Evolutionary conservation across 495 filamentous ascomycete species (phyloP), one percentile per base, ranked within the genome.

Genomic region (Entonaema liquescens): DNA sequence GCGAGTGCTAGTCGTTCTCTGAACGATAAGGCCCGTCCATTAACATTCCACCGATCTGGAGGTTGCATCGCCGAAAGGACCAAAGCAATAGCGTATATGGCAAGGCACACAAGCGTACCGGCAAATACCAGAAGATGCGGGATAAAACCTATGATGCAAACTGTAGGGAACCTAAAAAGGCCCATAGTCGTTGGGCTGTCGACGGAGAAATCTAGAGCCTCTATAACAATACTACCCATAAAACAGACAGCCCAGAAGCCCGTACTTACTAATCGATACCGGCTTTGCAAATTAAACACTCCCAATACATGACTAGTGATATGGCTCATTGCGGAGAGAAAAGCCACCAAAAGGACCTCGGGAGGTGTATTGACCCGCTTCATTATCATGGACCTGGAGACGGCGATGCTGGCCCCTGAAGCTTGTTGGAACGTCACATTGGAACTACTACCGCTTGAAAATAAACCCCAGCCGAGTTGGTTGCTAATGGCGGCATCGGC

Each of bases 121-220:
- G 84, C 68, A 2, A 98, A 77, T 23, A 98, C 90, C 15, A 97
- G 81, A 1, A 98, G 79, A 75, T 99, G 96, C 0, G 95, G 95
- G 47, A 98, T 92, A 74, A 98, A 97, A 1, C 95, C 94, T 44
- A 99, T 89, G 52, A 98, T 92, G 77, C 92, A 97, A 33, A 98
- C 94, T 0, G 94, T 98, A 17, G 95, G 95, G 68, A 95, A 97
- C 61, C 90, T 86, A 13, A 97, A 85, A 33, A 89, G 70, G 7
- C 83, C 83, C 66, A 85, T 81, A 31, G 72, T 74, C 0, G 80
- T 67, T 0, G 78, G 59, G 56, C 85, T 84, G 13, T 88, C 84
- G 47, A 85, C 52, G 2, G 87, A 88, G 57, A 90, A 89, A 44
- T 81, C 83, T 44, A 87, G 74, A 29, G 92, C 84, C 40, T 91